phyloP scores from a whole-genome alignment of 2,329 filamentous ascomycete genomes.

The Juglanconis oblonga region DNA sequence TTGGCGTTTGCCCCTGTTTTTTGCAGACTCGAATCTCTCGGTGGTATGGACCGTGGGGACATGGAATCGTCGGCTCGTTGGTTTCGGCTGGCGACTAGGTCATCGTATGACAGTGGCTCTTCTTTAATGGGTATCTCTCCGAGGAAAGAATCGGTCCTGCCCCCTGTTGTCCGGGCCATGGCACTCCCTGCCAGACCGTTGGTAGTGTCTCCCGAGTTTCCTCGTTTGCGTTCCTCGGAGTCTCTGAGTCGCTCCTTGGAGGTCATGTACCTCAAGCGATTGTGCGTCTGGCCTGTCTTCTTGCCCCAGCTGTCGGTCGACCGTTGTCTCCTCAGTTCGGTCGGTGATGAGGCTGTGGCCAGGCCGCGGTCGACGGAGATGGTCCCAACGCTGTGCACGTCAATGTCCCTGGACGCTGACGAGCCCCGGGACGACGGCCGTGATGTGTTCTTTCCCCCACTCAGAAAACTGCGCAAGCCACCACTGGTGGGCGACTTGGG shows the following conservation, averaged over 20 bases:
- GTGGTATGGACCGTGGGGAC: slow-evolving; percentile 53
- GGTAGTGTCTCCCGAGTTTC: slow-evolving; percentile 35
- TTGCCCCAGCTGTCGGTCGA: slow-evolving; percentile 63
- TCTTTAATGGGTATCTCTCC: slow-evolving; percentile 55
- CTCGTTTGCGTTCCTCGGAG: slow-evolving; percentile 61
- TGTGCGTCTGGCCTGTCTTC: slow-evolving; percentile 50
- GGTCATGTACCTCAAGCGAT: slow-evolving; percentile 69
- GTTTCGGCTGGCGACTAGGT: slow-evolving; percentile 22
- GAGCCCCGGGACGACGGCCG: slow-evolving; percentile 61
- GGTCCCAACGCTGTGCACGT: slow-evolving; percentile 61
- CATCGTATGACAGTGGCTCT: slow-evolving; percentile 39
- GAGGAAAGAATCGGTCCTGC: slow-evolving; percentile 46
- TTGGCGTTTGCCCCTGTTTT: slow-evolving; percentile 53
- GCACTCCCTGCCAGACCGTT: slow-evolving; percentile 30
- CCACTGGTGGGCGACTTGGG: slow-evolving; percentile 46
- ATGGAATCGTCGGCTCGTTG: slow-evolving; percentile 28
- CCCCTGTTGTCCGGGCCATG: slow-evolving; percentile 13
- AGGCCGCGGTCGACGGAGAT: slow-evolving; percentile 57
- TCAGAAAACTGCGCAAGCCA: slow-evolving; percentile 59
- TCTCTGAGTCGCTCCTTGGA: slow-evolving; percentile 66
- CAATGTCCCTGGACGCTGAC: slow-evolving; percentile 44
- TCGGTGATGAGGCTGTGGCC: slow-evolving; percentile 35
- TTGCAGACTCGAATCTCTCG: slow-evolving; percentile 65
- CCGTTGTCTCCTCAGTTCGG: slow-evolving; percentile 49
- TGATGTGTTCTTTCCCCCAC: slow-evolving; percentile 43